A percentile compares a stretch with the other conserved stretches of the same genome.
These are phyloP conservation scores for Saccharomycopsis microspora DNA, from an alignment of 805 yeast genomes.

Conservation along the genomic window DNA sequence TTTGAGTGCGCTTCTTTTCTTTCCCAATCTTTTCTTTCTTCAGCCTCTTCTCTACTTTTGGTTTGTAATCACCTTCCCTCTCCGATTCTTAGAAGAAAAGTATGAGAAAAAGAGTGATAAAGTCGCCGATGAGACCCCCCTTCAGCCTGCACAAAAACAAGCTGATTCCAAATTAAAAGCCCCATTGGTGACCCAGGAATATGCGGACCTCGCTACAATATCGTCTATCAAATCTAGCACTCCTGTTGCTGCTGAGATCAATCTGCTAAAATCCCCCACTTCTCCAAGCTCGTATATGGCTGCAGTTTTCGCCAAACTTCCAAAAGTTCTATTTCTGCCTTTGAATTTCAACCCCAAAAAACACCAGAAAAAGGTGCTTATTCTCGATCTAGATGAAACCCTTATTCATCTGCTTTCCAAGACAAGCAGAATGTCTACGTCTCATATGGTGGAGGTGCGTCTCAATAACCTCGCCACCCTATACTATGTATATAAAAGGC, in stretches of 20 bases:
- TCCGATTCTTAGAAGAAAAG: conserved; percentile 29
- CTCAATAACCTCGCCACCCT: conserved; percentile 63
- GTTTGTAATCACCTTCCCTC: conserved; percentile 45
- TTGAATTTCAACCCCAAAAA: conserved; percentile 27
- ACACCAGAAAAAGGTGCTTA: conserved; percentile 53
- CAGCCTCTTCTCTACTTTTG: conserved; percentile 40
- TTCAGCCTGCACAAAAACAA: not conserved
- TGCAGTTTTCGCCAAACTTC: conserved; percentile 25
- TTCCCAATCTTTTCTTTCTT: conserved; percentile 39
- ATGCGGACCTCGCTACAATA: conserved; percentile 14
- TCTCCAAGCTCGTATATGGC: conserved; percentile 16
- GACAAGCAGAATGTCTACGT: conserved; percentile 30
- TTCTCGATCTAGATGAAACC: conserved; percentile 93
- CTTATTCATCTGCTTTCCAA: conserved; percentile 83
- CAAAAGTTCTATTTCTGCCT: conserved; percentile 30
- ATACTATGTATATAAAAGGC: conserved; percentile 86
- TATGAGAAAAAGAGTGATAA: not conserved
- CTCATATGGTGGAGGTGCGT: conserved; percentile 74
- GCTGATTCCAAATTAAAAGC: not conserved
- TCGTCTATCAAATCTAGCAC: conserved; percentile 10
- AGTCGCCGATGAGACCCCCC: not conserved
- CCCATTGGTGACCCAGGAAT: conserved; percentile 17
- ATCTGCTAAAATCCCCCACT: conserved; percentile 15
- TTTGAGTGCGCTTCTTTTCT: conserved; percentile 27
- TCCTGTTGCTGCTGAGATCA: conserved; percentile 4